Base-by-base conservation (phyloP, 2,329 filamentous ascomycete genomes). In the Stagonosporopsis tanaceti region DNA sequence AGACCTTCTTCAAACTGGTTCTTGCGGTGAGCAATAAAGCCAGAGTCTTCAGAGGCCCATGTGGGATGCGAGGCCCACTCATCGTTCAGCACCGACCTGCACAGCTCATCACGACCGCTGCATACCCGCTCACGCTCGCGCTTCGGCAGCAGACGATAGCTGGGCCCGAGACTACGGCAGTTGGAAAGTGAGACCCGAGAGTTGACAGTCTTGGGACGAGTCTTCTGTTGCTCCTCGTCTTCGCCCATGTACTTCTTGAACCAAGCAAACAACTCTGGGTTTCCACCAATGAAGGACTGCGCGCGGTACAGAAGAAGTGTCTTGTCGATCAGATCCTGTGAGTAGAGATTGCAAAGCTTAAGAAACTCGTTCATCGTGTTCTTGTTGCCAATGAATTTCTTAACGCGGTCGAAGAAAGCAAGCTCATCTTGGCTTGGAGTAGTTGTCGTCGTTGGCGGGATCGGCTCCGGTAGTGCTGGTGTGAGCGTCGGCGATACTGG, bases 31-130 rank as follows among this genome's bases (percentile, higher is more conserved):
- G 95, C 95, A 58, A 99, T 94, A 68, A 99, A 99, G 0, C 95
- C 95, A 41, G 92, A 96, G 73, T 99, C 95, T 77, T 99, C 95
- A 1, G 94, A 98, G 1, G 94, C 95, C 95, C 95, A 99, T 0
- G 95, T 99, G 3, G 95, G 95, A 78, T 99, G 95, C 25, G 94
- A 98, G 2, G 95, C 95, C 95, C 95, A 99, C 66, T 97, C 92
- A 67, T 99, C 95, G 65, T 99, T 99, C 52, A 99, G 82, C 0
- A 99, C 94, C 24, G 90, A 89, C 65, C 92, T 89, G 79, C 95
- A 99, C 66, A 99, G 88, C 75, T 97, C 93, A 72, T 99, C 95
- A 42, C 95, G 90, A 11, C 95, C 95, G 71, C 92, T 95, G 79
- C 95, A 99, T 0, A 90, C 87, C 80, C 96, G 96, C 58, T 95